Evolutionary conservation across 495 filamentous ascomycete genomes (phyloP), one percentile per base, ranked within the genome.

Genomic region (Sphaerosporella brunnea): DNA sequence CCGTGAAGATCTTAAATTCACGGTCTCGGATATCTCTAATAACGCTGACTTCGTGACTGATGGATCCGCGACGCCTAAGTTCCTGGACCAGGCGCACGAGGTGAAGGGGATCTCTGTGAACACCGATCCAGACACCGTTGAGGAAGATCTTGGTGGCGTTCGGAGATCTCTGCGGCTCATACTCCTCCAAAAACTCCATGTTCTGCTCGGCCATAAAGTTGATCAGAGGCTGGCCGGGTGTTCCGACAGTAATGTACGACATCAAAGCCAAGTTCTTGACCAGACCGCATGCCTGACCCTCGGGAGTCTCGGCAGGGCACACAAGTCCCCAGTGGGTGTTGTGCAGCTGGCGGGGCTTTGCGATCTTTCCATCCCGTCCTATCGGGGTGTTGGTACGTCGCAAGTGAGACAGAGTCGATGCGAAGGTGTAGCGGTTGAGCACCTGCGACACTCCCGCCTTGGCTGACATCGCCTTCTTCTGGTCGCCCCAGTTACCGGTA

Each of bases 401-500:
- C 58, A 99, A 72, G 78, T 96, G 92, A 4, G 92, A 96, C 18
- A 99, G 65, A 2, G 86, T 94, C 24, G 92, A 96, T 16, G 92
- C 80, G 60, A 90, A 99, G 0, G 92, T 96, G 60, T 96, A 96
- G 58, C 90, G 77, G 70, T 94, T 96, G 45, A 99, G 69, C 65
- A 99, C 92, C 65, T 99, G 90, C 8, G 88, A 95, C 23, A 99
- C 90, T 66, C 90, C 90, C 42, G 90, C 90, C 53, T 93, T 96
- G 1, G 85, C 79, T 53, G 75, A 80, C 53, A 80, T 82, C 16
- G 90, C 88, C 69, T 96, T 96, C 73, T 95, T 99, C 65, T 96
- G 90, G 51, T 96, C 90, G 51, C 92, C 92, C 90, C 90, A 99
- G 64, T 99, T 99, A 48, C 90, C 90, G 5, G 90, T 99, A n/a